Percentiles rank a stretch among this genome's conserved stretches.
Conservation (phyloP, 495 filamentous ascomycete genomes). For the Neurospora sp. region DNA sequence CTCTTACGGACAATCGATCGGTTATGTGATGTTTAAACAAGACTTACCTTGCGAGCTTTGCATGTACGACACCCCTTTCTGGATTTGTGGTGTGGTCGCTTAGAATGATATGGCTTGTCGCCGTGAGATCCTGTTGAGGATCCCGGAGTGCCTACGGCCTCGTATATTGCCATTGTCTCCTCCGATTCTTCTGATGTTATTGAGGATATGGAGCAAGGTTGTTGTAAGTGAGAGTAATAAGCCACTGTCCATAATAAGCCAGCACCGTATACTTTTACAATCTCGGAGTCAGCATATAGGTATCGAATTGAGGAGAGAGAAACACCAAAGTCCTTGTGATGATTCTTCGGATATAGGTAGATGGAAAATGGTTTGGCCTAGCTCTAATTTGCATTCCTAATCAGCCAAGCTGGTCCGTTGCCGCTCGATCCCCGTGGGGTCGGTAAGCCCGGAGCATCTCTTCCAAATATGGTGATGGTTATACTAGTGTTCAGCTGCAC, state of each 20-base stretch:
- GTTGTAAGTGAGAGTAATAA: too few relatives aligned
- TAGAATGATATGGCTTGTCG: constrained; percentile 31
- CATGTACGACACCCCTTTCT: constrained; percentile 40
- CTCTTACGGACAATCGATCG: not conserved
- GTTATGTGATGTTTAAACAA: not conserved
- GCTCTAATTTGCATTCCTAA: not conserved
- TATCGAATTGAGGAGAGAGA: not conserved
- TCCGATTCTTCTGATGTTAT: too few relatives aligned
- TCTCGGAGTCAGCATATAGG: not conserved
- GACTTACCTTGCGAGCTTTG: constrained; percentile 29
- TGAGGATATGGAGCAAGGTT: too few relatives aligned
- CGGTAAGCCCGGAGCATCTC: not conserved
- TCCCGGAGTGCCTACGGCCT: not conserved
- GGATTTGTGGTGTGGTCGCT: constrained; percentile 43
- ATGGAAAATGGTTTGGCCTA: not conserved
- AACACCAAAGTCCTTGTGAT: not conserved
- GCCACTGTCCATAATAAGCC: not conserved
- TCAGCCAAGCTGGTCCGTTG: not conserved
- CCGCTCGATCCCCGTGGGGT: not conserved
- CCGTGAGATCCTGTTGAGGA: not conserved
- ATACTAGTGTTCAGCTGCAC: not conserved
- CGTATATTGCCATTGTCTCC: not conserved
- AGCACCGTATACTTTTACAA: not conserved
- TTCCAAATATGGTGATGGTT: not conserved
- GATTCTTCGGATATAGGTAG: not conserved